Conservation (phyloP, 108 stramenopile species). For the Epipyxis sp. region DNA sequence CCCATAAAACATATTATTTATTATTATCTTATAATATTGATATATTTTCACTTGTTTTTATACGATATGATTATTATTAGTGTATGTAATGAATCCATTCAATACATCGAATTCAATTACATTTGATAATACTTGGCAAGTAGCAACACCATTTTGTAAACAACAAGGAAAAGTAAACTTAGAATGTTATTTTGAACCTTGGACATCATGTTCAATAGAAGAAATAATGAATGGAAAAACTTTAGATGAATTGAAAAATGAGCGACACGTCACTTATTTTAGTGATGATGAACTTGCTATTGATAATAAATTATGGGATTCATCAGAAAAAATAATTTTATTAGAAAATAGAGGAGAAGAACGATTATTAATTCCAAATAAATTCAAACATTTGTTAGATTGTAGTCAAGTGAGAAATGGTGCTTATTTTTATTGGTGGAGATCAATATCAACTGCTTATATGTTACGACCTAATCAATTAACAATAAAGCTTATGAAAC, state of each 20-base stretch:
- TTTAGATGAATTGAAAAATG: too few species aligned
- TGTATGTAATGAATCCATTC: neutral
- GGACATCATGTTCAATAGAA: neutral
- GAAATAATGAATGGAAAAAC: too few species aligned
- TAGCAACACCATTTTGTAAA: neutral
- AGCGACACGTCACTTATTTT: too few species aligned
- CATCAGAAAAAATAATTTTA: neutral
- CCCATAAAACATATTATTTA: too few species aligned
- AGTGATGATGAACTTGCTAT: too few species aligned
- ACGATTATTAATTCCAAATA: neutral
- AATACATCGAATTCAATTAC: neutral
- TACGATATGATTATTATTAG: neutral
- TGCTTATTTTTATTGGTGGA: neutral
- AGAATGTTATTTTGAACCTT: neutral
- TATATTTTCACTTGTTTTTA: too few species aligned
- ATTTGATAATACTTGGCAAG: neutral
- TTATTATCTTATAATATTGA: too few species aligned
- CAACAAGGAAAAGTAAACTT: neutral
- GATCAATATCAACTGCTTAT: neutral
- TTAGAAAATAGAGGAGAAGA: neutral
- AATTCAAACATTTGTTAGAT: neutral
- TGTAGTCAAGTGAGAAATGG: neutral
- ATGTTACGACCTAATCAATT: neutral
- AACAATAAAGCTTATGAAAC: neutral
- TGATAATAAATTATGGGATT: too few species aligned